These are phyloP conservation scores for Pythium chondricola DNA, from an alignment of 352 stramenopile genomes.

Conservation along the genomic window DNA sequence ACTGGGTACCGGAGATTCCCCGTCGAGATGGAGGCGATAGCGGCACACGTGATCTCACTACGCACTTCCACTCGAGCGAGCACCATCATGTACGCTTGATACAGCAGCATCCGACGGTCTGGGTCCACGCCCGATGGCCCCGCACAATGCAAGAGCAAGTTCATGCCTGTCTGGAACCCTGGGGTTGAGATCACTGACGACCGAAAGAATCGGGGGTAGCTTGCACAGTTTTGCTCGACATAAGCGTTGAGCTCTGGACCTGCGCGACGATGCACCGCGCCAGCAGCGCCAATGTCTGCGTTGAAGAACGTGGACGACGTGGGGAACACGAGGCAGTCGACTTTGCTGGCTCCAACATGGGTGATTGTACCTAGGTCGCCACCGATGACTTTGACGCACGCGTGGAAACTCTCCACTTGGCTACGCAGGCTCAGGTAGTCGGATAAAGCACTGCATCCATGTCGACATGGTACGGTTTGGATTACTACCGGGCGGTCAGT, in stretches of 20 bases:
- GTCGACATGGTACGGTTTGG: constrained; percentile 1
- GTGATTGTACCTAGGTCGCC: constrained; percentile 40
- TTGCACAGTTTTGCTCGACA: too few relatives aligned
- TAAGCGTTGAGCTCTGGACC: constrained; percentile 21
- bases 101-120: constrained; percentile 23
- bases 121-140: constrained; percentile 14
- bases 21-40: constrained; percentile 54
- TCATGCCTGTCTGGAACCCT: constrained; percentile 32
- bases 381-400: constrained; percentile 27
- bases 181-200: constrained; percentile 32
- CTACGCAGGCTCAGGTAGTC: constrained; percentile 39
- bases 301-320: constrained; percentile 36
- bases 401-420: constrained; percentile 33
- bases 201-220: too few relatives aligned
- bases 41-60: constrained; percentile 25
- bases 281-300: constrained; percentile 34
- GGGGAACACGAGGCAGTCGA: constrained; percentile 66
- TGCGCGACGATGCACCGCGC: constrained; percentile 41
- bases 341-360: constrained; percentile 10
- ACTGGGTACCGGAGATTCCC: constrained; percentile 30
- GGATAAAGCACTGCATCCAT: constrained; percentile 19
- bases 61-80: constrained; percentile 25
- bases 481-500: neutral
- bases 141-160: constrained; percentile 56
- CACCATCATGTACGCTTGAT: constrained; percentile 47